phyloP scores from a whole-genome alignment of 2,329 filamentous ascomycete genomes.

The Ophiostoma ips region DNA sequence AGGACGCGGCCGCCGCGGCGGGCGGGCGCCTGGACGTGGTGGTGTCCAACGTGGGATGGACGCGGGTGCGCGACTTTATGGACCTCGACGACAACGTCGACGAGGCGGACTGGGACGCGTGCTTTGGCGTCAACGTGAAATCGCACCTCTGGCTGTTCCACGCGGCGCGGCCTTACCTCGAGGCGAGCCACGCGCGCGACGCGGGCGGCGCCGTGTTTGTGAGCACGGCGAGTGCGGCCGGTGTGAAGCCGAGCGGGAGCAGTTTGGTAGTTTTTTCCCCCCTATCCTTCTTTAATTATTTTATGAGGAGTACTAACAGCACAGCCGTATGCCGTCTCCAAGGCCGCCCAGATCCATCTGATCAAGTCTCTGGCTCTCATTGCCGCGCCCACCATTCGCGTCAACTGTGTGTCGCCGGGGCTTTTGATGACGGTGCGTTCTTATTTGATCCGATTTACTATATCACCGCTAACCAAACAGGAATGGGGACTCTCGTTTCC shows the following conservation, averaged over 20 bases:
- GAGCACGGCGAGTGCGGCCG: constrained; percentile 49
- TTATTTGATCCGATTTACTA: neutral
- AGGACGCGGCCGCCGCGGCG: constrained; percentile 42
- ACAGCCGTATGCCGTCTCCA: constrained; percentile 61
- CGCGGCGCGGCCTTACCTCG: constrained; percentile 37
- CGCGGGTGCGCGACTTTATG: constrained; percentile 28
- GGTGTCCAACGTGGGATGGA: constrained; percentile 59
- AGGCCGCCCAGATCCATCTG: constrained; percentile 54
- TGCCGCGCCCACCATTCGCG: constrained; percentile 38
- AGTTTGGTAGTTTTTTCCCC: constrained; percentile 29
- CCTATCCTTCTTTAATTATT: neutral
- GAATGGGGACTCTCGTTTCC: constrained; percentile 52
- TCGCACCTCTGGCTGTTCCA: neutral
- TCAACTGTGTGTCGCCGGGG: constrained; percentile 44
- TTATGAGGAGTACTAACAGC: neutral
- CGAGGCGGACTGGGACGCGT: constrained; percentile 43
- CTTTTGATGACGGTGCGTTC: constrained; percentile 31
- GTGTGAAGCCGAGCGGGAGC: constrained; percentile 49
- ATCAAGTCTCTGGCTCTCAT: constrained; percentile 38
- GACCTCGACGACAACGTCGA: constrained; percentile 37
- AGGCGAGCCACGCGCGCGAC: constrained; percentile 28
- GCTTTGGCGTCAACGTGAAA: neutral
- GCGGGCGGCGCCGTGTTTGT: constrained; percentile 38
- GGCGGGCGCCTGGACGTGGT: constrained; percentile 58
- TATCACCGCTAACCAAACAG: constrained; percentile 2